phyloP scores from a whole-genome alignment of 1,284 basidiomycete genomes.

The Heterobasidion annosum region DNA sequence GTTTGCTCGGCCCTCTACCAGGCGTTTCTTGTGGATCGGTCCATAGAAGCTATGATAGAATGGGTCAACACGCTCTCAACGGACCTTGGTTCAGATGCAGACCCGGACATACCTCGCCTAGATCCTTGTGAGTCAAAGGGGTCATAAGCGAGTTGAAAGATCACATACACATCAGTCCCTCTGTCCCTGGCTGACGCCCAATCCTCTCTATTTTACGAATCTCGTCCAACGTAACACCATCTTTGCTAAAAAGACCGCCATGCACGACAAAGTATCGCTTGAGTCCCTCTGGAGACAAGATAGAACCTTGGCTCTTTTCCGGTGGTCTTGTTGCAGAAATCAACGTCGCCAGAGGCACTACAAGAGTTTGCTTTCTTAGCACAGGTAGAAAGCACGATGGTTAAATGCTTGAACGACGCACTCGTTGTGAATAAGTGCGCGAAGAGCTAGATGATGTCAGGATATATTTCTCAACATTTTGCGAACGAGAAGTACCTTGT shows the following conservation, averaged over 20 bases:
- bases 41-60: slow-evolving; percentile 60
- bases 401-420: slow-evolving; percentile 30
- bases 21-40: slow-evolving; percentile 89
- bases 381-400: background rate
- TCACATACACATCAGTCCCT: slow-evolving; percentile 86
- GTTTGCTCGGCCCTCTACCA: slow-evolving; percentile 95
- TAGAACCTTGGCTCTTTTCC: slow-evolving; percentile 33
- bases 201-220: slow-evolving; percentile 84
- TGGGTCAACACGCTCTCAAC: background rate
- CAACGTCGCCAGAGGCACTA: slow-evolving; percentile 88
- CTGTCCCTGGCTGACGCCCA: slow-evolving; percentile 88
- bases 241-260: slow-evolving; percentile 93
- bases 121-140: slow-evolving; percentile 1
- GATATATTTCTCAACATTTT: background rate
- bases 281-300: slow-evolving; percentile 75
- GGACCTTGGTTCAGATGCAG: slow-evolving; percentile 8
- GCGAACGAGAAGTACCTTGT: slow-evolving; percentile 43
- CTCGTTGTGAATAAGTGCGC: slow-evolving; percentile 86
- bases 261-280: slow-evolving; percentile 97
- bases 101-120: slow-evolving; percentile 64
- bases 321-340: slow-evolving; percentile 67
- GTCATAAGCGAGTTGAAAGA: slow-evolving; percentile 2
- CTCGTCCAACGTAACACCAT: slow-evolving; percentile 89
- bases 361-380: background rate
- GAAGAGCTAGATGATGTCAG: slow-evolving; percentile 53